phyloP scores from a whole-genome alignment of 2,329 filamentous ascomycete species.

The Hirsutella rhossiliensis region DNA sequence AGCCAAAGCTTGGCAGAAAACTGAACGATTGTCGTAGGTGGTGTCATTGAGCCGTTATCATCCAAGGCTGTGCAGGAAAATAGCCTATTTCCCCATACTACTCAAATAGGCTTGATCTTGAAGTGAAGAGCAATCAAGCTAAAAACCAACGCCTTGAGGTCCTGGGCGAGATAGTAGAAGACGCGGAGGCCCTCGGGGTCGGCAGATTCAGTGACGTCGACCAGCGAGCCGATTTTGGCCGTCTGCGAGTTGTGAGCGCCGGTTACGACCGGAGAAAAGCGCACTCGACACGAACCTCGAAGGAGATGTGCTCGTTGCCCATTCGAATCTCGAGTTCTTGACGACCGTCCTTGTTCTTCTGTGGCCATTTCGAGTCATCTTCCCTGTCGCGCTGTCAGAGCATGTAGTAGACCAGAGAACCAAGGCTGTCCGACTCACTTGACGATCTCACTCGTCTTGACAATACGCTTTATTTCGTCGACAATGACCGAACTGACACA shows the following conservation, averaged over 20 bases:
- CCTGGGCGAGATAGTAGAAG: constrained; percentile 97
- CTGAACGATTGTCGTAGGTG: too few species aligned
- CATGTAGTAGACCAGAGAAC: background rate
- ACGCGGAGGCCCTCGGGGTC: constrained; percentile 93
- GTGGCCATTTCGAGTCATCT: constrained; percentile 96
- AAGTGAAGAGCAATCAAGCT: constrained; percentile 94
- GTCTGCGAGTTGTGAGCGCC: constrained; percentile 43
- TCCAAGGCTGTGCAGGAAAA: background rate
- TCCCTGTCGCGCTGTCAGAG: constrained; percentile 44
- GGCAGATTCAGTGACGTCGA: constrained; percentile 90
- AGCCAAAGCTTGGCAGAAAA: too few species aligned
- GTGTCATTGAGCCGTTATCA: background rate
- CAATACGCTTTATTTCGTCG: constrained; percentile 91
- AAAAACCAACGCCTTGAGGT: constrained; percentile 92
- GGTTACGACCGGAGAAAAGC: background rate
- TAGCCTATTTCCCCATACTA: background rate
- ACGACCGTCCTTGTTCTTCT: constrained; percentile 97
- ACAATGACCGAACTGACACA: constrained; percentile 86
- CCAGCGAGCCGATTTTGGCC: constrained; percentile 92
- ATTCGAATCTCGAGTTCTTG: constrained; percentile 93
- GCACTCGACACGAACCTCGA: constrained; percentile 54
- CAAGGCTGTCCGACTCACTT: constrained; percentile 48
- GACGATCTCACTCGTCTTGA: constrained; percentile 93
- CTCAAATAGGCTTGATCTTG: constrained; percentile 74
- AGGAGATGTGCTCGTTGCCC: constrained; percentile 92